These are phyloP conservation scores for Filosporella fistucella DNA, from an alignment of 495 filamentous ascomycete species.

Conservation along the genomic window DNA sequence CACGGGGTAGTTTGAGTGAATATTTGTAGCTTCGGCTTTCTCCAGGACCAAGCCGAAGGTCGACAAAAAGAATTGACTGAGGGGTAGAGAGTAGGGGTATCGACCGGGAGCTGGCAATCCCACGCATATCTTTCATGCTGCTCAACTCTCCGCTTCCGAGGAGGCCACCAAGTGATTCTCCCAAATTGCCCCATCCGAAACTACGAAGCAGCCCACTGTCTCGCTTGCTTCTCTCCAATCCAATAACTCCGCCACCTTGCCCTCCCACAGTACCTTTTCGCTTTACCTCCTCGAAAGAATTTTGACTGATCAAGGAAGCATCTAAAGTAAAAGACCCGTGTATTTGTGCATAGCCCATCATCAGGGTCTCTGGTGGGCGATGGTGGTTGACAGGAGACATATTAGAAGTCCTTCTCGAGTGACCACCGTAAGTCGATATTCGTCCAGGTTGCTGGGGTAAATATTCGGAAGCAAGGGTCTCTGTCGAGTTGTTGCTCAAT, in stretches of 20 bases:
- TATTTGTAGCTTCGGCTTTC: conserved; percentile 87
- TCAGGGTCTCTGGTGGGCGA: conserved; percentile 66
- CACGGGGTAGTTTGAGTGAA: conserved; percentile 76
- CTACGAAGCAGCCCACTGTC: conserved; percentile 77
- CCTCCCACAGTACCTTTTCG: conserved; percentile 86
- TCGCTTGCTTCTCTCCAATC: conserved; percentile 69
- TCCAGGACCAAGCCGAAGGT: conserved; percentile 79
- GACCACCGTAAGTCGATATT: conserved; percentile 41
- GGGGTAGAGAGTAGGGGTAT: conserved; percentile 89
- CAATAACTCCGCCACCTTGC: conserved; percentile 78
- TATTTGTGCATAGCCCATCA: conserved; percentile 99
- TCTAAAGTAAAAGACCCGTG: conserved; percentile 88
- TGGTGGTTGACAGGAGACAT: conserved; percentile 39
- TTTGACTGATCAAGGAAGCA: conserved; percentile 83
- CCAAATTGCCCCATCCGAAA: conserved; percentile 84
- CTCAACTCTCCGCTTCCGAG: conserved; percentile 82
- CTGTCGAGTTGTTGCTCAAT: conserved; percentile 86
- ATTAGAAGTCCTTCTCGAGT: conserved; percentile 60
- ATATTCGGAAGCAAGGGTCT: conserved; percentile 92
- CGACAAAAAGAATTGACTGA: conserved; percentile 96
- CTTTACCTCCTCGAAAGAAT: conserved; percentile 92
- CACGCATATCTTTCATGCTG: conserved; percentile 91
- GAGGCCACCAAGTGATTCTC: conserved; percentile 82
- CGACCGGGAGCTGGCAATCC: conserved; percentile 68
- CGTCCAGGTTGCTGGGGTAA: conserved; percentile 56